Conservation (phyloP, 169 alveolate species). For the Plasmodium gallinaceum region DNA sequence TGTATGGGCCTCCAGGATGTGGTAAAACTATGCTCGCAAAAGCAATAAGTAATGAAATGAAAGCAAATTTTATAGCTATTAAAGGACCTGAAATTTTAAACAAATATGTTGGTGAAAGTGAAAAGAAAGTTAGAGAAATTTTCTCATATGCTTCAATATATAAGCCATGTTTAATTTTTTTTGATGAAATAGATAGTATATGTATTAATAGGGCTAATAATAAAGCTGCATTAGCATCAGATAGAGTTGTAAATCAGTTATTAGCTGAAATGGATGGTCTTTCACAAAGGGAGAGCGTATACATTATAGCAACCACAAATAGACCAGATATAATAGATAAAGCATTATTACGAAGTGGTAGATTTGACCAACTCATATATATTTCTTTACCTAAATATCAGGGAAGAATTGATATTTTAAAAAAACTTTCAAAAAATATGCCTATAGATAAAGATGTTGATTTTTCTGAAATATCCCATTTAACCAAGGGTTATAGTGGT, state of each 20-base stretch:
- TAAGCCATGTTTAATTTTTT: constrained; percentile 98
- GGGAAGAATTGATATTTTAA: constrained; percentile 93
- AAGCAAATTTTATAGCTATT: constrained; percentile 97
- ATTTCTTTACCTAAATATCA: constrained; percentile 97
- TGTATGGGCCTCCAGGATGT: constrained; percentile 99
- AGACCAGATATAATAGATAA: constrained; percentile 99
- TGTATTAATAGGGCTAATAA: constrained; percentile 95
- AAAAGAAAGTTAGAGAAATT: constrained; percentile 97
- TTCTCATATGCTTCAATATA: constrained; percentile 98
- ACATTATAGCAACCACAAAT: constrained; percentile 99
- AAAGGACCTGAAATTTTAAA: constrained; percentile 97
- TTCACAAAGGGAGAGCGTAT: constrained; percentile 91
- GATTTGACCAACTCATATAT: constrained; percentile 89
- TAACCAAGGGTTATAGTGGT: constrained; percentile 95
- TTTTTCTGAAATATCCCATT: constrained; percentile 85
- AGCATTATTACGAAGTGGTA: constrained; percentile 98
- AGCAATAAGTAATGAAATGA: constrained; percentile 97
- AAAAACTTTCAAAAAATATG: constrained; percentile 89
- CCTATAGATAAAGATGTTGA: constrained; percentile 90
- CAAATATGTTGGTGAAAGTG: constrained; percentile 99
- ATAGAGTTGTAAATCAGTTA: constrained; percentile 98
- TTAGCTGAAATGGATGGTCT: constrained; percentile 99
- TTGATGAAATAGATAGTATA: constrained; percentile 99
- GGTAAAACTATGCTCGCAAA: constrained; percentile 98
- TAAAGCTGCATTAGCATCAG: constrained; percentile 89